A percentile compares a stretch with the other conserved stretches of the same genome.
Conservation (phyloP, 306 rosid species). For the Pyrus pyrifolia region DNA sequence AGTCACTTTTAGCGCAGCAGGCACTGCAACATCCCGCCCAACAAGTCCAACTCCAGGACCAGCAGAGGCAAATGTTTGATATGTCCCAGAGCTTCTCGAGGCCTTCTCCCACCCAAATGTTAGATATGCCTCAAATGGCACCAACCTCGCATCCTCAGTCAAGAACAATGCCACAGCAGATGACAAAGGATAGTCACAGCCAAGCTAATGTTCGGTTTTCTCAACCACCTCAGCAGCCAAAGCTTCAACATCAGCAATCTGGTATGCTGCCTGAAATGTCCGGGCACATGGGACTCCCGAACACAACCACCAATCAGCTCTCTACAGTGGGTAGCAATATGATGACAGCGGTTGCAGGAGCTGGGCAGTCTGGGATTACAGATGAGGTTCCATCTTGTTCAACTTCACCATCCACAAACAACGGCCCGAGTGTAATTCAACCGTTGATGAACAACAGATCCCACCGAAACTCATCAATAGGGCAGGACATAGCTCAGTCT, state of each 20-base stretch:
- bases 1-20: slow-evolving; percentile 62
- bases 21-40: slow-evolving; percentile 54
- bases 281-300: slow-evolving; percentile 38
- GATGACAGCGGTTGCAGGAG: slow-evolving; percentile 45
- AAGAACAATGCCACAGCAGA: slow-evolving; percentile 43
- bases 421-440: slow-evolving; percentile 51
- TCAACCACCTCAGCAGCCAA: slow-evolving; percentile 51
- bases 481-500: slow-evolving; percentile 82
- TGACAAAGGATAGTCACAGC: slow-evolving; percentile 34
- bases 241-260: slow-evolving; percentile 64
- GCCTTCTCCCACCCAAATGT: slow-evolving; percentile 45
- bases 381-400: slow-evolving; percentile 91
- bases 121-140: slow-evolving; percentile 42
- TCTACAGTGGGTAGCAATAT: slow-evolving; percentile 42
- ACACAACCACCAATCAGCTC: slow-evolving; percentile 41
- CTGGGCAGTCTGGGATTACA: slow-evolving; percentile 68
- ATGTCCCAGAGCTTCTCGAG: slow-evolving; percentile 52
- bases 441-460: slow-evolving; percentile 37
- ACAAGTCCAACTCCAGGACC: slow-evolving; percentile 59
- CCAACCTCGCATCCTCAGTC: slow-evolving; percentile 39
- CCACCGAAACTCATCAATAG: slow-evolving; percentile 36
- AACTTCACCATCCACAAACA: slow-evolving; percentile 90
- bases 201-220: slow-evolving; percentile 41
- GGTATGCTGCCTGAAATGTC: slow-evolving; percentile 45
- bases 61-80: slow-evolving; percentile 64